Percentiles rank a stretch among this genome's conserved stretches.
Conservation (phyloP, 1,139 yeast species). For the Nakaseomyces uthaithaninus region DNA sequence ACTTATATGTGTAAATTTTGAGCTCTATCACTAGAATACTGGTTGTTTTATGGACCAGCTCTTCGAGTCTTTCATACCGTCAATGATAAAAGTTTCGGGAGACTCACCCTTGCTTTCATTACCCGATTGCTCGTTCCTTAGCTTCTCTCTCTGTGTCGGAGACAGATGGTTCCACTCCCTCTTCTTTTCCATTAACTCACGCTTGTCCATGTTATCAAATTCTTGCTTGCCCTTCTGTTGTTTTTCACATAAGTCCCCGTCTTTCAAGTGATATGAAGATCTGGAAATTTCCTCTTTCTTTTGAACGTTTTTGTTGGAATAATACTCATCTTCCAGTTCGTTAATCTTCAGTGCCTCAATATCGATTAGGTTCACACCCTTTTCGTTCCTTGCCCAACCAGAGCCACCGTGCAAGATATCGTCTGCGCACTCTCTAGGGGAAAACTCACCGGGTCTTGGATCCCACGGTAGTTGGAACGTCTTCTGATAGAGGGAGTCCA, state of each 20-base stretch:
- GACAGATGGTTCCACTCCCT: constrained; percentile 11
- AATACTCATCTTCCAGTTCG: constrained; percentile 20
- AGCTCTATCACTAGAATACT: constrained; percentile 1
- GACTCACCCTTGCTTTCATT: background rate
- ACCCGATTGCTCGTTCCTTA: constrained; percentile 5
- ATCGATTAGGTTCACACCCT: constrained; percentile 37
- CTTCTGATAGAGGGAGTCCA: constrained; percentile 48
- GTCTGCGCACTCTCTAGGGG: constrained; percentile 65
- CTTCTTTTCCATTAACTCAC: constrained; percentile 17
- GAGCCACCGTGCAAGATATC: constrained; percentile 70
- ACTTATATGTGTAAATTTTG: no score
- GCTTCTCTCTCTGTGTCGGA: constrained; percentile 6
- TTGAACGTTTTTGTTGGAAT: constrained; percentile 8
- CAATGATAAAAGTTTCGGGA: constrained; percentile 5
- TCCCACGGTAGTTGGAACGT: constrained; percentile 75
- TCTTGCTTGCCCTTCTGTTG: constrained; percentile 5
- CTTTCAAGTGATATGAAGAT: background rate
- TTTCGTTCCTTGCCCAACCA: constrained; percentile 53
- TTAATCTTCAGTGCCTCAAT: constrained; percentile 33
- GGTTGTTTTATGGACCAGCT: constrained; percentile 7
- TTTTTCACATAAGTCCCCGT: background rate
- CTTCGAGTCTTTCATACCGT: constrained; percentile 8
- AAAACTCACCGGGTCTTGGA: constrained; percentile 60
- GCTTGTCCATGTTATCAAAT: constrained; percentile 17
- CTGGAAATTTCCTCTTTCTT: constrained; percentile 3